Evolutionary conservation across 495 filamentous ascomycete species (phyloP), one percentile per base, ranked within the genome.

Genomic region (Viridothelium virens): DNA sequence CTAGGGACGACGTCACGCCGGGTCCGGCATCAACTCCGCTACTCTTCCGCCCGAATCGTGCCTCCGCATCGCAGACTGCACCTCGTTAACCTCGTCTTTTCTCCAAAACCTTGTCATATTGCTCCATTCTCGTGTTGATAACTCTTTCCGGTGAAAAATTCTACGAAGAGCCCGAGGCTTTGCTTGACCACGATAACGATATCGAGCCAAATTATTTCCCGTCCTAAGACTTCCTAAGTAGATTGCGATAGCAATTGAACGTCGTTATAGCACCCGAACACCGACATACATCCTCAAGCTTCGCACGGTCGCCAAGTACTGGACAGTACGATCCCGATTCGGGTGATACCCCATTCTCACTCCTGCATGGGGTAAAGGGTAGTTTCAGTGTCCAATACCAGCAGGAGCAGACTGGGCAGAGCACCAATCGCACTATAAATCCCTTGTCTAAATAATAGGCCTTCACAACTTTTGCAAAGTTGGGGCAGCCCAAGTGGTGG

Each of bases 1-100:
- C 12, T 53, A n/a, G 2, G 25, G 5, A 11, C 53, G 31, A 59
- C 53, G 53, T 59, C 53, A 59, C 53, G 18, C 18, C 25, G 18
- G 31, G 53, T 33, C 31, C 53, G 53, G 53, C 3, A 31, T 33
- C 53, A 59, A 59, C 53, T 59, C 53, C 53, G 53, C 53, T 59
- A 18, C 18, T 59, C 53, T 59, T 9, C 53, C 18, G 25, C 53
- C 31, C 4, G 10, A 31, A 18, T 31, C 1, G 53, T 36, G 53
- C 53, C 10, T 36, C 53, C 53, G 53, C 53, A 34, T 14, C 53
- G 7, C 3, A 59, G 36, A n/a, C 14, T 59, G 3, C 53, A 59
- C 31, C 33, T 36, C 31, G 11, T 53, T 18, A n/a, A 7, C 31
- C 18, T 59, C 31, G 18, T 7, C 10, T 33, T 53, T 5, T 14